Evolutionary conservation across 768 basidiomycete species (phyloP), one percentile per base, ranked within the genome.

Genomic region (Pisolithus orientalis): DNA sequence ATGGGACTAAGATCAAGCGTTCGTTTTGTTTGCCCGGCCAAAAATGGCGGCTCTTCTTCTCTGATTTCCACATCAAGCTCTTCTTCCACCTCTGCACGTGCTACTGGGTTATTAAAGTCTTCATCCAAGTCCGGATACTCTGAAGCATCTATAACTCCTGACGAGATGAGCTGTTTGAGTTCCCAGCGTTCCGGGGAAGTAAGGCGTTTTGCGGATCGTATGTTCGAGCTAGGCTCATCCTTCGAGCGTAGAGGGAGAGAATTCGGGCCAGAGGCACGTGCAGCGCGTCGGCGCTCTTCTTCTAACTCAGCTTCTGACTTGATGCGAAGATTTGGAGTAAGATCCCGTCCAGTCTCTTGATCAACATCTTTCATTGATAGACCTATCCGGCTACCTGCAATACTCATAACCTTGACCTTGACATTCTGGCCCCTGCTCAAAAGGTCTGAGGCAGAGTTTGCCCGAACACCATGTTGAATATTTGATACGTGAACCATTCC

Each of bases 331-430:
- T 99, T 92, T 3, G 96, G 96, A 0, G 93, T 90, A 52, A 98
- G 80, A 65, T 99, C 96, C 24, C 83, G 84, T 6, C 95, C 96
- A 0, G 85, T 85, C 14, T 65, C 69, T 66, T 99, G 96, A 66
- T 99, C 96, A 31, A 93, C 96, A 65, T 99, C 96, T 64, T 95
- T 95, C 89, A 99, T 97, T 24, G 95, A 98, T 24, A 99, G 77
- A 7, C 90, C 81, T 49, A 94, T 69, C 50, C 91, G 82, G 55
- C 51, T 81, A 5, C 90, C 91, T 2, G 93, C 90, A 21, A 92
- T 78, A 54, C 90, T 93, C 85, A 96, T 90, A 56, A 97, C 93
- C 68, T 99, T 98, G 64, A 98, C 90, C 66, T 95, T 97, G 55
- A 96, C 91, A 13, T 74, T 62, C 62, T 97, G 90, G 21, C 86